Evolutionary conservation across 495 filamentous ascomycete species (phyloP).

Genomic region (Penicillium goetzii): DNA sequence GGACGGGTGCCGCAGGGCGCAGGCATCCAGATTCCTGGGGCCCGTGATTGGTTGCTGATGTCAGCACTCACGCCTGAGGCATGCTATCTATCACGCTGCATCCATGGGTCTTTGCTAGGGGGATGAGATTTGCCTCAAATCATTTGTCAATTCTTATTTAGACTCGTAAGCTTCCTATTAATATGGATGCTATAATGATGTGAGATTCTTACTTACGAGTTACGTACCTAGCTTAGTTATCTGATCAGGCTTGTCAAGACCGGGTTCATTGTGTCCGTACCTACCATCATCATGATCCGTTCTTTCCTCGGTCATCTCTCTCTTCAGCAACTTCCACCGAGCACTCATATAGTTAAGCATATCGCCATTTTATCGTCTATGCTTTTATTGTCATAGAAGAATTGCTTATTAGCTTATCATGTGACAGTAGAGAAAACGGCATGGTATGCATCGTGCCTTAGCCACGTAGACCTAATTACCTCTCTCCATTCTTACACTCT

Average conservation of each 20-base stretch:
- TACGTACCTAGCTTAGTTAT: not conserved
- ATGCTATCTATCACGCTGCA: not conserved
- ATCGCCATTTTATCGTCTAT: not conserved
- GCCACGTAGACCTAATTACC: too few species aligned
- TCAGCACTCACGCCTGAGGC: conserved; percentile 8
- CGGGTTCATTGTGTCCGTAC: not conserved
- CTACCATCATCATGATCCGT: not conserved
- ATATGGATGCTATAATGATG: not conserved
- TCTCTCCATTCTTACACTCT: too few species aligned
- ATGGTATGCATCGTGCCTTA: too few species aligned
- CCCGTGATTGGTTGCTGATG: conserved; percentile 8
- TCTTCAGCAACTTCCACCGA: too few species aligned
- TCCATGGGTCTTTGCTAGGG: not conserved
- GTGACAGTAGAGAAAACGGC: too few species aligned
- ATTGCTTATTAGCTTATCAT: too few species aligned
- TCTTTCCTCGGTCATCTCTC: not conserved
- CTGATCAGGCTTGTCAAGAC: not conserved
- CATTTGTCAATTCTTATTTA: conserved; percentile 1
- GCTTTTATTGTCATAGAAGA: too few species aligned
- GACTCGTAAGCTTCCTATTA: not conserved
- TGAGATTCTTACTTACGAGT: not conserved
- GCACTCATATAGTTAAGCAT: not conserved
- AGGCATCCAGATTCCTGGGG: conserved; percentile 27
- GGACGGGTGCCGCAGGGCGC: conserved; percentile 21
- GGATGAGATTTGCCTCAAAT: not conserved